phyloP scores from a whole-genome alignment of 2,329 filamentous ascomycete species.

The Fusarium nisikadoi region DNA sequence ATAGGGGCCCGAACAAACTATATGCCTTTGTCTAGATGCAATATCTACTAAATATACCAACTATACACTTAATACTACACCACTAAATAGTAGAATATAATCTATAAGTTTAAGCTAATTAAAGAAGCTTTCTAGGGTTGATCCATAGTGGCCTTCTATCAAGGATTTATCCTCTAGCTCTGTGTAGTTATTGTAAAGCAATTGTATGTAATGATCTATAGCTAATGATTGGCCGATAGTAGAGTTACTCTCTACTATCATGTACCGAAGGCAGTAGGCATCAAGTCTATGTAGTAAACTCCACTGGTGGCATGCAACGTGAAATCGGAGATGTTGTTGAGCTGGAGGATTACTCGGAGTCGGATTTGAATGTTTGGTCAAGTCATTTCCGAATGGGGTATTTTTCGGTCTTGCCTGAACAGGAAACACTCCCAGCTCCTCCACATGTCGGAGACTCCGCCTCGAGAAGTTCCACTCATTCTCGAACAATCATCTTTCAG shows the following conservation, averaged over 20 bases:
- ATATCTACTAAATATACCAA: no score
- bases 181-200: not conserved
- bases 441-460: not conserved
- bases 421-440: not conserved
- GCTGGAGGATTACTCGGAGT: not conserved
- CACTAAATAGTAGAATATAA: rapidly evolving
- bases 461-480: not conserved
- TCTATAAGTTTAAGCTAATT: no score
- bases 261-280: rapidly evolving
- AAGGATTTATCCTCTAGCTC: rapidly evolving
- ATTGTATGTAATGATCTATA: rapidly evolving
- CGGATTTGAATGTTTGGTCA: not conserved
- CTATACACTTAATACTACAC: rapidly evolving
- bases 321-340: not conserved
- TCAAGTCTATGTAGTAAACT: not conserved
- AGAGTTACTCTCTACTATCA: rapidly evolving
- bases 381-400: not conserved
- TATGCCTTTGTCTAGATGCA: rapidly evolving
- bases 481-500: not conserved
- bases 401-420: not conserved
- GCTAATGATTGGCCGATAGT: rapidly evolving
- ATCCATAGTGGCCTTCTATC: not conserved
- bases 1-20: rapidly evolving
- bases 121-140: rapidly evolving
- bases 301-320: rapidly evolving